These are phyloP conservation scores for Crithidia acanthocephali DNA, from an alignment of 208 protist genomes.

Conservation along the genomic window DNA sequence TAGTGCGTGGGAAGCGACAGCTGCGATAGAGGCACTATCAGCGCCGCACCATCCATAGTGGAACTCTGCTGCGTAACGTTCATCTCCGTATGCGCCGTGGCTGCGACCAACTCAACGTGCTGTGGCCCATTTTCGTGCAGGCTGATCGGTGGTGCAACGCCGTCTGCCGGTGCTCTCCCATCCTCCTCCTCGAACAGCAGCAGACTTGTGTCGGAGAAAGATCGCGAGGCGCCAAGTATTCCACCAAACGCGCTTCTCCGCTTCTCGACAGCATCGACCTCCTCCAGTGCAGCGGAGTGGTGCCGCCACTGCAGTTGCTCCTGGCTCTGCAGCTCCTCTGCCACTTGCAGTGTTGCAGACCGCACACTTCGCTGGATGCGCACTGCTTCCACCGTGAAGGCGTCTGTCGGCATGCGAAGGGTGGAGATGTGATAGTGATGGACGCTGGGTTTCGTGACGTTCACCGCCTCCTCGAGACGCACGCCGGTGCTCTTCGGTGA, in stretches of 20 bases:
- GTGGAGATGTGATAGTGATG: conserved; percentile 2
- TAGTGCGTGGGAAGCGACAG: background rate
- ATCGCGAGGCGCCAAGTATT: background rate
- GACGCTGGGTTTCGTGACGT: background rate
- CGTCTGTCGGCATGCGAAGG: background rate
- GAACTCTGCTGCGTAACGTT: background rate
- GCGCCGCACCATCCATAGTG: background rate
- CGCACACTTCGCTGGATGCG: conserved; percentile 1
- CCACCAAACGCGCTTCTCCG: background rate
- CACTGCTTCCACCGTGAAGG: background rate
- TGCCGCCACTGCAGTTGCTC: conserved; percentile 11
- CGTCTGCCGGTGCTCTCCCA: no score
- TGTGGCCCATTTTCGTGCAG: no score
- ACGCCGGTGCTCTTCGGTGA: no score
- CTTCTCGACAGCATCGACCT: background rate
- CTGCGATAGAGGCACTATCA: background rate
- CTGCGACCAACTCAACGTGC: background rate
- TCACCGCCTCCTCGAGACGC: background rate
- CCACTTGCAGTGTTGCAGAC: background rate
- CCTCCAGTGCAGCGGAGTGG: background rate
- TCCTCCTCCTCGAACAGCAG: no score
- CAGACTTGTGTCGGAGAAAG: background rate
- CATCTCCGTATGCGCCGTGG: background rate
- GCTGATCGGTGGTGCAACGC: no score
- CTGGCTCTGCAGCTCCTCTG: background rate